phyloP scores from a whole-genome alignment of 192 early-diverging fungal genomes.

The Mortierella alpina region DNA sequence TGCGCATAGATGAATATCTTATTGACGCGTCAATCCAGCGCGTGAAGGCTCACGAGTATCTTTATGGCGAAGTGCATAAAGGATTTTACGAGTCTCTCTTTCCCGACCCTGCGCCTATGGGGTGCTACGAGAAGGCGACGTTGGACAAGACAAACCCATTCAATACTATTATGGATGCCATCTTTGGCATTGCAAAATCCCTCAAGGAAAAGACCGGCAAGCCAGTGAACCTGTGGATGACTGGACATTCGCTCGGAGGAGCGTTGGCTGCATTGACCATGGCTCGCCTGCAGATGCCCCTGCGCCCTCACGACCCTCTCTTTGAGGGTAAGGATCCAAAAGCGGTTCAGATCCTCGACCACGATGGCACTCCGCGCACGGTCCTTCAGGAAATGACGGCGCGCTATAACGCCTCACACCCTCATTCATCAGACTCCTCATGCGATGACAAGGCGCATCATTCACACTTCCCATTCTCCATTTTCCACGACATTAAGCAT shows the following conservation, averaged over 20 bases:
- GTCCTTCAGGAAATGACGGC: slow-evolving; percentile 34
- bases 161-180: slow-evolving; percentile 51
- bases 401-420: slow-evolving; percentile 15
- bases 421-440: not conserved
- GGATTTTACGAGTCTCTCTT: slow-evolving; percentile 68
- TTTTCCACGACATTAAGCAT: not conserved
- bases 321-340: slow-evolving; percentile 10
- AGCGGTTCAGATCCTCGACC: slow-evolving; percentile 3
- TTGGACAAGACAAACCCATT: slow-evolving; percentile 53
- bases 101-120: slow-evolving; percentile 33
- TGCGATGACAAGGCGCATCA: not conserved
- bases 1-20: slow-evolving; percentile 56
- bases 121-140: slow-evolving; percentile 1
- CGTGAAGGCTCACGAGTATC: slow-evolving; percentile 55
- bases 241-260: slow-evolving; percentile 66
- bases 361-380: slow-evolving; percentile 16
- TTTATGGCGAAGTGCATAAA: slow-evolving; percentile 66
- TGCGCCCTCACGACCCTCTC: slow-evolving; percentile 34
- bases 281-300: slow-evolving; percentile 54
- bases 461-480: not conserved
- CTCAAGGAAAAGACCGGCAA: slow-evolving; percentile 17
- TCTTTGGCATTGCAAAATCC: slow-evolving; percentile 38
- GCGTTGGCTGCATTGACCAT: slow-evolving; percentile 57
- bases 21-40: slow-evolving; percentile 61
- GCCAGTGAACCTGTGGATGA: slow-evolving; percentile 63